A percentile compares a stretch with the other conserved stretches of the same genome.
Conservation (phyloP, 495 filamentous ascomycete genomes). For the Trichoderma orchidacearum region DNA sequence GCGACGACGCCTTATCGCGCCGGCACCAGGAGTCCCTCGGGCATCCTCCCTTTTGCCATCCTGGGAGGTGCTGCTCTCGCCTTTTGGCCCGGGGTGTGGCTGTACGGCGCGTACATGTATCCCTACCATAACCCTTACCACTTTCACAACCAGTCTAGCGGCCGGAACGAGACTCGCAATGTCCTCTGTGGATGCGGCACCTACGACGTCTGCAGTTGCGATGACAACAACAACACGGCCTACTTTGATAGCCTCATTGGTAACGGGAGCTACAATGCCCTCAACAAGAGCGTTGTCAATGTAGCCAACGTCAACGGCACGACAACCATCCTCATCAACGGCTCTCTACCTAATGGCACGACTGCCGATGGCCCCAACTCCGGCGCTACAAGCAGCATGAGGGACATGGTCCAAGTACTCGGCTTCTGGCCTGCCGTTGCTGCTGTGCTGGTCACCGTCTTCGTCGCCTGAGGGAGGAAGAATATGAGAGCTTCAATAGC, state of each 20-base stretch:
- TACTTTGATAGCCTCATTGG: conserved; percentile 43
- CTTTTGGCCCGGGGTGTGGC: conserved; percentile 40
- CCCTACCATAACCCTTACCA: conserved; percentile 44
- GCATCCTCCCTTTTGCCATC: conserved; percentile 43
- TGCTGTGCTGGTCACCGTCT: conserved; percentile 41
- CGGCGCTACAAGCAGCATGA: conserved; percentile 18
- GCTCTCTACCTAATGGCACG: conserved; percentile 75
- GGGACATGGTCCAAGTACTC: conserved; percentile 25
- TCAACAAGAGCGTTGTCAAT: conserved; percentile 49
- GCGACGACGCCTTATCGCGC: conserved; percentile 51
- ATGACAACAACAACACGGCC: conserved; percentile 48
- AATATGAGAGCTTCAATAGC: background rate
- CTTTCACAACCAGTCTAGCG: conserved; percentile 43
- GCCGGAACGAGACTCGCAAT: conserved; percentile 53
- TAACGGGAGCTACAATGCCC: conserved; percentile 47
- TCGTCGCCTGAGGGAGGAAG: conserved; percentile 19
- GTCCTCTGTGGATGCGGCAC: conserved; percentile 64
- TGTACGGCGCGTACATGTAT: conserved; percentile 61
- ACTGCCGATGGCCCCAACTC: conserved; percentile 43
- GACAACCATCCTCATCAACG: conserved; percentile 65
- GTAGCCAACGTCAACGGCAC: conserved; percentile 64
- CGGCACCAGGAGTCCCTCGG: conserved; percentile 39
- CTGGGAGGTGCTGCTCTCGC: conserved; percentile 43
- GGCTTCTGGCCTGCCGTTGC: conserved; percentile 50
- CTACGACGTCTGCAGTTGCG: conserved; percentile 67